phyloP scores from a whole-genome alignment of 2,329 filamentous ascomycete genomes.

The Pochonia chlamydosporia region DNA sequence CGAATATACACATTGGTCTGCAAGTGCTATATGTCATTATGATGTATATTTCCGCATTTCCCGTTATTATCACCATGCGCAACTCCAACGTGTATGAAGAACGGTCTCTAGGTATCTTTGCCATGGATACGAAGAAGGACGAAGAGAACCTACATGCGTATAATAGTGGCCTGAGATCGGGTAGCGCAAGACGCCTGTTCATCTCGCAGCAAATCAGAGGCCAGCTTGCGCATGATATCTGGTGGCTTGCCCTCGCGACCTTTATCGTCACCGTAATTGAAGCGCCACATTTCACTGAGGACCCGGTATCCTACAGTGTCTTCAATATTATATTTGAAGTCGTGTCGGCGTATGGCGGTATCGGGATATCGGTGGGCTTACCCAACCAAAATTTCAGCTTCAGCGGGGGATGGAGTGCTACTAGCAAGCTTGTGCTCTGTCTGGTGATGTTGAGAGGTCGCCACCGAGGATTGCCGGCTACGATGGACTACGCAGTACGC shows the following conservation, averaged over 20 bases:
- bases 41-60: conserved; percentile 62
- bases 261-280: conserved; percentile 57
- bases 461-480: conserved; percentile 47
- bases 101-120: conserved; percentile 55
- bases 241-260: conserved; percentile 57
- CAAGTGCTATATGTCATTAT: conserved; percentile 57
- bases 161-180: not conserved
- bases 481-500: conserved; percentile 47
- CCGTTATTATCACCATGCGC: conserved; percentile 57
- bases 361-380: conserved; percentile 54
- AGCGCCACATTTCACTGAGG: conserved; percentile 26
- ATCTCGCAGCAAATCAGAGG: conserved; percentile 54
- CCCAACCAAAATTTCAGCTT: conserved; percentile 50
- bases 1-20: conserved; percentile 49
- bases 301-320: conserved; percentile 48
- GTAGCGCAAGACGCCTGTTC: conserved; percentile 22
- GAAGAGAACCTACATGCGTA: conserved; percentile 14
- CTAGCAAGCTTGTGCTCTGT: conserved; percentile 53
- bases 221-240: conserved; percentile 62
- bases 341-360: conserved; percentile 52
- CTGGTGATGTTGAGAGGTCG: conserved; percentile 52
- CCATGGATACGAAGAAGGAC: not conserved
- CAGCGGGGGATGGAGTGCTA: conserved; percentile 44
- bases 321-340: conserved; percentile 58
- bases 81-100: conserved; percentile 40